Evolutionary conservation across 2,329 filamentous ascomycete genomes (phyloP), one percentile per base, ranked within the genome.

Genomic region (Trichophyton verrucosum): DNA sequence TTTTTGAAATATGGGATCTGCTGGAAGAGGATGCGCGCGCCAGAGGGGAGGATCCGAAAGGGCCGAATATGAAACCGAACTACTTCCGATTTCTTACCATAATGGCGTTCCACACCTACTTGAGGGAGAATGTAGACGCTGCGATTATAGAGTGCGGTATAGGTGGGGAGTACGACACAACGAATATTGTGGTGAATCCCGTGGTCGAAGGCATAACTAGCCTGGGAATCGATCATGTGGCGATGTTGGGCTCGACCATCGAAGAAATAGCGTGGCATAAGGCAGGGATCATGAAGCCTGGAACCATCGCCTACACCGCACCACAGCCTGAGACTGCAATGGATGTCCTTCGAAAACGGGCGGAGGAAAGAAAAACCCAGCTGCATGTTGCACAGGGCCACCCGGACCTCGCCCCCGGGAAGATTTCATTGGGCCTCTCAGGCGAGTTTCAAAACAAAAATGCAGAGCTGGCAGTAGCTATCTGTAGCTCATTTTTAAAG

Each of bases 61-160:
- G 74, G 17, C 75, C 77, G 0, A 75, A 73, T 1, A 82, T 83
- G 1, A 95, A 95, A 72, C 94, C 94, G 0, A 88, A 91, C 58
- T 97, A 95, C 74, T 97, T 97, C 73, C 86, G 92, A 30, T 96
- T 89, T 70, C 73, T 99, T 69, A 96, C 92, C 0, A 79, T 99
- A 42, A 82, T 96, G 76, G 91, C 91, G 1, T 83, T 95, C 68
- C 91, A 95, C 68, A 81, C 86, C 1, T 99, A 95, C 67, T 69
- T 95, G 27, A 73, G 80, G 56, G 87, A 94, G 71, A 86, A 86
- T 0, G 85, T 96, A 0, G 80, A 86, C 64, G 84, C 84, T 17
- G 91, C 90, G 0, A 84, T 97, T 8, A 81, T 97, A 38, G 94
- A 99, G 75, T 95, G 90, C 68, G 94, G 94, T 0, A 95, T 97